Conservation (phyloP, 352 stramenopile species). For the Phytophthora quininea region DNA sequence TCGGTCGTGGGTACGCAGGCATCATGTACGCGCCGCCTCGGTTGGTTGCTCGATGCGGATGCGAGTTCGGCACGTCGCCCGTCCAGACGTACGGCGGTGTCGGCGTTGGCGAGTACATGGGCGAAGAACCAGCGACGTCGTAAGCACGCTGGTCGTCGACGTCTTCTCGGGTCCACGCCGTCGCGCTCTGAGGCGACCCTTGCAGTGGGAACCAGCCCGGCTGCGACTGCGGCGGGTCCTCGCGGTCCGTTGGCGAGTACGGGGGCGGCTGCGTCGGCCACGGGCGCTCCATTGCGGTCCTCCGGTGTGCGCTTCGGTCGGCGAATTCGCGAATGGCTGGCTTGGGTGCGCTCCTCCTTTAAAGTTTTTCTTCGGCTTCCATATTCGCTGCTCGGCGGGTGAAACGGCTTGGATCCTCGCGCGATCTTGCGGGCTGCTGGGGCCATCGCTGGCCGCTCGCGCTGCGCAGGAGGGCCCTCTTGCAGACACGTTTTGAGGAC, state of each 20-base stretch:
- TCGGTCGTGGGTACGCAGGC: conserved; percentile 10
- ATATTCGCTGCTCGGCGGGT: conserved; percentile 8
- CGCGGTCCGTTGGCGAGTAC: conserved; percentile 10
- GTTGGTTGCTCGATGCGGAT: neutral
- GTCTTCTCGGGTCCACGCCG: conserved; percentile 17
- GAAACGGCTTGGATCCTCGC: conserved; percentile 21
- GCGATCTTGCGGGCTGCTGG: neutral
- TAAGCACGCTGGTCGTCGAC: conserved; percentile 11
- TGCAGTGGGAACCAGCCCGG: conserved; percentile 65
- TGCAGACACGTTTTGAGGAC: no score
- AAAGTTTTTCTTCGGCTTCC: conserved; percentile 20
- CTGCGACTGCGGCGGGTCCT: conserved; percentile 33
- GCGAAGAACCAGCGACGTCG: neutral
- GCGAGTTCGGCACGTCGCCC: conserved; percentile 3
- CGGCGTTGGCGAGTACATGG: conserved; percentile 19
- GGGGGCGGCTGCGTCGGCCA: conserved; percentile 14
- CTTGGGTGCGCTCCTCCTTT: conserved; percentile 15
- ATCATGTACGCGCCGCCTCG: conserved; percentile 15
- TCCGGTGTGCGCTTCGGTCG: neutral
- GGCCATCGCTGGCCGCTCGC: no score
- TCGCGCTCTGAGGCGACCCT: conserved; percentile 16
- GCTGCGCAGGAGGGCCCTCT: no score
- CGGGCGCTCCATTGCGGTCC: conserved; percentile 5
- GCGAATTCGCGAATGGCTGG: conserved; percentile 30
- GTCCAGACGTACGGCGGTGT: conserved; percentile 28